Evolutionary conservation across 495 filamentous ascomycete species (phyloP), one percentile per base, ranked within the genome.

Genomic region (Pyrenula massariospora): DNA sequence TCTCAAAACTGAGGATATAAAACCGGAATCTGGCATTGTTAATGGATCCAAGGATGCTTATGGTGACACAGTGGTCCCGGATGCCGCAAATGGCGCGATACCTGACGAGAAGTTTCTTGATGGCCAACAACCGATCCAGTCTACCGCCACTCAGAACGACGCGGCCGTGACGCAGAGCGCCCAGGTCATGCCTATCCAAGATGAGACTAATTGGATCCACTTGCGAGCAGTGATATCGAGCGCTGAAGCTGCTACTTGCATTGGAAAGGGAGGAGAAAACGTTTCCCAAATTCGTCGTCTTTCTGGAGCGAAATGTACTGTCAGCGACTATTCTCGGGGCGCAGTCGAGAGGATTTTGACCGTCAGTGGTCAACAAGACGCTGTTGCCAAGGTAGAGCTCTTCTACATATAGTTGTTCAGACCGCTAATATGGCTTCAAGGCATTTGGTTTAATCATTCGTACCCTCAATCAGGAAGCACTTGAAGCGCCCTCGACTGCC

Each of bases 191-290:
- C 71, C 75, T 25, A 71, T 74, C 22, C 81, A 92, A 64, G 94
- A 98, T 64, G 94, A 98, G 72, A 93, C 87, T 50, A 82, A 80
- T 42, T 97, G 94, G 94, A 89, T 98, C 59, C 94, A 98, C 70
- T 86, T 98, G 62, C 87, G 93, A 60, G 87, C 94, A 19, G 86
- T 95, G 62, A 97, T 98, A 61, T 92, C 92, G 31, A 97, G 91
- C 69, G 89, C 87, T 49, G 93, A 98, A 71, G 93, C 93, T 61
- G 93, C 93, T 23, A 98, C 93, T 54, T 87, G 96, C 54, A 98
- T 98, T 75, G 93, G 93, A 58, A 98, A 96, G 75, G 91, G 90
- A 63, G 93, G 93, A 65, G 93, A 98, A 74, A 98, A 98, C 67
- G 93, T 98, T 56, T 91, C 91, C 58, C 85, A 91, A 68, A 96